Conservation (phyloP, 2,329 filamentous ascomycete species). For the Ophiocordyceps camponoti-leonardi region DNA sequence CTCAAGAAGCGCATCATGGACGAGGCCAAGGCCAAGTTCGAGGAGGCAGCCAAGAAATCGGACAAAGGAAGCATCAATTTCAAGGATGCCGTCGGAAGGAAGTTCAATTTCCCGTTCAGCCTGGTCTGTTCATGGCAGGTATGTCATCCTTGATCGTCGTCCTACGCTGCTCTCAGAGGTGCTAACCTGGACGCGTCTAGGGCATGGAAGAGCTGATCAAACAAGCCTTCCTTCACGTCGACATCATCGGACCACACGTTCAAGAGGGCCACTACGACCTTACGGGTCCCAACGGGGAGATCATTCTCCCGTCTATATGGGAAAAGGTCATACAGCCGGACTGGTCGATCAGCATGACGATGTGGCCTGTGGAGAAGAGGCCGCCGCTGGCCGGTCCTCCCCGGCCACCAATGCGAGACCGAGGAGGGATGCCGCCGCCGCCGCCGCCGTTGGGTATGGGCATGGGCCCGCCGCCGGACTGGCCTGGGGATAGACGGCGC, state of each 20-base stretch:
- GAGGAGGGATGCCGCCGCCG: constrained; percentile 1
- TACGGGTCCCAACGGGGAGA: constrained; percentile 62
- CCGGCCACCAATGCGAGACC: constrained; percentile 7
- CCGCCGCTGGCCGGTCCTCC: constrained; percentile 9
- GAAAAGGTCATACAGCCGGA: constrained; percentile 68
- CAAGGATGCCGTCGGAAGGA: constrained; percentile 79
- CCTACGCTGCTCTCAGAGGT: neutral
- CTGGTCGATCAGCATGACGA: constrained; percentile 33
- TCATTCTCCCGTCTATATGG: constrained; percentile 65
- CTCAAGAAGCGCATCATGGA: constrained; percentile 39
- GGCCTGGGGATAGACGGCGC: constrained; percentile 2
- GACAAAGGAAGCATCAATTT: constrained; percentile 68
- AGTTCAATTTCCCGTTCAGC: constrained; percentile 83
- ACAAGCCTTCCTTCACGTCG: constrained; percentile 67
- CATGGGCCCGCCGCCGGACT: constrained; percentile 5
- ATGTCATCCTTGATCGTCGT: constrained; percentile 19
- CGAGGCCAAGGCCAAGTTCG: constrained; percentile 30
- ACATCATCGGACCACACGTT: constrained; percentile 59
- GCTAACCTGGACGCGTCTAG: constrained; percentile 21
- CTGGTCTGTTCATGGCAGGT: constrained; percentile 73
- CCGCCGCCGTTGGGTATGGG: neutral
- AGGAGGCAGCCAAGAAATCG: constrained; percentile 30
- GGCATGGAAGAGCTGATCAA: constrained; percentile 78
- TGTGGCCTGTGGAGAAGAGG: constrained; percentile 38
- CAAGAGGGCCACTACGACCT: constrained; percentile 67